Base-by-base conservation (phyloP, 345 rosid species). In the Lepidium aucheri region DNA sequence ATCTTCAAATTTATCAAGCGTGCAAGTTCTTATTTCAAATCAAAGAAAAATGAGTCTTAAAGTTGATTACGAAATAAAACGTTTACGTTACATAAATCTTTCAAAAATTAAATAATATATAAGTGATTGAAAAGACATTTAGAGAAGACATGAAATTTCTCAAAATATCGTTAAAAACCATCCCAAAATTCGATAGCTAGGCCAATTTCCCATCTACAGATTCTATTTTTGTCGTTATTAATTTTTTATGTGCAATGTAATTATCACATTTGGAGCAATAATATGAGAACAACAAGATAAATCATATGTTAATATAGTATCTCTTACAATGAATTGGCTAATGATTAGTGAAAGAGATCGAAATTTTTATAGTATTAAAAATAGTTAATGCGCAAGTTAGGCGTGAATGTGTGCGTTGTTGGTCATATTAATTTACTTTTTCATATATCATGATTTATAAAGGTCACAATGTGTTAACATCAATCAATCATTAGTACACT, bases 401-500 rank as follows among this genome's bases (percentile, higher is more conserved):
- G 64, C 75, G 64, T 44, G 15, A 49, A 33, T 49, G 75, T 54
- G 44, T 35, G 8, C 26, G 40, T 43, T 38, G 54, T 55, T 56
- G 60, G 65, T 33, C 54, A 20, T 65, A 41, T 34, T 26, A 41
- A 56, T 65, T 49, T 41, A 38, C 65, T 34, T 63, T 70, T 32
- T 38, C 30, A 26, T 26, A 26, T 26, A 63, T 24, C 26, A 24
- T 49, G 51, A 50, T 50, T 40, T 15, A 43, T 38, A 51, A 47
- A 42, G 59, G 71, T 73, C 68, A 58, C 36, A 34, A 44, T 53
- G 68, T 55, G 68, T 66, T 73, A 51, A 59, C 77, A 66, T 73
- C 77, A 73, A 72, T 72, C 76, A 72, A 72, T 65, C 76, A 73
- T 65, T 73, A n/a, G n/a, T n/a, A 72, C 35, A 42, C 60, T 65